These are phyloP conservation scores for Tetracladium setigerum DNA, from an alignment of 495 filamentous ascomycete species.

Conservation along the genomic window DNA sequence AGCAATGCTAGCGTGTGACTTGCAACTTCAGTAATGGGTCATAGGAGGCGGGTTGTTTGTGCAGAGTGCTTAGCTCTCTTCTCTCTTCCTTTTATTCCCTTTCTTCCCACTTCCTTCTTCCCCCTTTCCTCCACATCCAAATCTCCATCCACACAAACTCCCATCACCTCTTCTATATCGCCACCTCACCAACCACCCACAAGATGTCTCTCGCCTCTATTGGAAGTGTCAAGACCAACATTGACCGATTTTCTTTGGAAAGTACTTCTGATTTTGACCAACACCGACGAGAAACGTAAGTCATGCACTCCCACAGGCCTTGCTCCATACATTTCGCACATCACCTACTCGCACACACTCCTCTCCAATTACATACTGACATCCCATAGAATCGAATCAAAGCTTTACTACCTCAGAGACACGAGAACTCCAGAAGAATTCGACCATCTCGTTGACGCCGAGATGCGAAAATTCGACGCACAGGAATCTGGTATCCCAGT, in stretches of 20 bases:
- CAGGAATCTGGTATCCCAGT: not conserved
- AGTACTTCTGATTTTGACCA: no score
- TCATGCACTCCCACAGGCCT: not conserved
- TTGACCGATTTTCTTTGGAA: not conserved
- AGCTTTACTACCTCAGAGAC: constrained; percentile 9
- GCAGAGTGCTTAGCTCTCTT: no score
- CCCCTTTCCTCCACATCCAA: not conserved
- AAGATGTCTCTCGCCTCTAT: not conserved
- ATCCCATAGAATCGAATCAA: constrained; percentile 3
- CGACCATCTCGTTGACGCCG: constrained; percentile 2
- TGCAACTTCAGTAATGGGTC: no score
- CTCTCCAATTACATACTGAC: no score
- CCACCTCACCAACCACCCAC: not conserved
- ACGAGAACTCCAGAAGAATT: constrained; percentile 1
- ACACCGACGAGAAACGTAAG: not conserved
- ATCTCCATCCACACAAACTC: not conserved
- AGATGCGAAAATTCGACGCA: not conserved
- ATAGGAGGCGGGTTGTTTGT: no score
- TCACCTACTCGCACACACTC: no score
- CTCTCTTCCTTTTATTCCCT: not conserved
- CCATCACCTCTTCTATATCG: not conserved
- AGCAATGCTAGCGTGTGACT: no score
- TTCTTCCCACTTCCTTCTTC: not conserved
- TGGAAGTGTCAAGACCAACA: constrained; percentile 4
- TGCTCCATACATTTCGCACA: no score